Conservation (phyloP, 441 rosid genomes). For the Sinapis alba region DNA sequence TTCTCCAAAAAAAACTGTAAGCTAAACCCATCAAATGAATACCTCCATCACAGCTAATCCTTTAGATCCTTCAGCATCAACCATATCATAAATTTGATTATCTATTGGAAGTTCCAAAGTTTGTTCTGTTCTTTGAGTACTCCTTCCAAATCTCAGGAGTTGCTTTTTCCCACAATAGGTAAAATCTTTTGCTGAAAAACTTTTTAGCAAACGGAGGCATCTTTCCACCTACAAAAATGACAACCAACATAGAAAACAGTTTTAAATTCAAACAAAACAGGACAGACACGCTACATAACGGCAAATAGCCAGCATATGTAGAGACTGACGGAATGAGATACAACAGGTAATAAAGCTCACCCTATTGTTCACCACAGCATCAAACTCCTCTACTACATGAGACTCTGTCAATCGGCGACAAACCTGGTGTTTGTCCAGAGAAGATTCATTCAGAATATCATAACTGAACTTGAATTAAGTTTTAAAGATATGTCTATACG, state of each 20-base stretch:
- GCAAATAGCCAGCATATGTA: conserved; percentile 11
- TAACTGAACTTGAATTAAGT: background rate
- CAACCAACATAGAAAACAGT: conserved; percentile 12
- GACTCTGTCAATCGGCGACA: conserved; percentile 64
- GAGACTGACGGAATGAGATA: conserved; percentile 16
- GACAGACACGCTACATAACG: background rate
- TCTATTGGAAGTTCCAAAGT: conserved; percentile 85
- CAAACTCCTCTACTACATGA: conserved; percentile 60
- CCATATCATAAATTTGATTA: conserved; percentile 88
- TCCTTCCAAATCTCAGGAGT: conserved; percentile 71
- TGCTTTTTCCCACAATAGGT: conserved; percentile 48
- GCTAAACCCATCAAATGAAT: conserved; percentile 19
- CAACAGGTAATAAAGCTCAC: conserved; percentile 37
- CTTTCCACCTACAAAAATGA: conserved; percentile 62
- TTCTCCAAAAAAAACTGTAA: conserved; percentile 11
- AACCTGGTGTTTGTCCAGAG: conserved; percentile 48
- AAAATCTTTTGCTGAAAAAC: conserved; percentile 50
- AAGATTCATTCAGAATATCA: conserved; percentile 25
- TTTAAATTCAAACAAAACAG: conserved; percentile 15
- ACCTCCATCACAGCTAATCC: conserved; percentile 86
- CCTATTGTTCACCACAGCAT: conserved; percentile 69
- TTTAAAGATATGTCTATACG: background rate
- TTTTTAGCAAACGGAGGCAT: conserved; percentile 73
- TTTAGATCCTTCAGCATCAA: conserved; percentile 78
- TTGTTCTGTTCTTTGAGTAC: conserved; percentile 62